Evolutionary conservation across 345 rosid species (phyloP).

Genomic region (Lepidium didymum): DNA sequence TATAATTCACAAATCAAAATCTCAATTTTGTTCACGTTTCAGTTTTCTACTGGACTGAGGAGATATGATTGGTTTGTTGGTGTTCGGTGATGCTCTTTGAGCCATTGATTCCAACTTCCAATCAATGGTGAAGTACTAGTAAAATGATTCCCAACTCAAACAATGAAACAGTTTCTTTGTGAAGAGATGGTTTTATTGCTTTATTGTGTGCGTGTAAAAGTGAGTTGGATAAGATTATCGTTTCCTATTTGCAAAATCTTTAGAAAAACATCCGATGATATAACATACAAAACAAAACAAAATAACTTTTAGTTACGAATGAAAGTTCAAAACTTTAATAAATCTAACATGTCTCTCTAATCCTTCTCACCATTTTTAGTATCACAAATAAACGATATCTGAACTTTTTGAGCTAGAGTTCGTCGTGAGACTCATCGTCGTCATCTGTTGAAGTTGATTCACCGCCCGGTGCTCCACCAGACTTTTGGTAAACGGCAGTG

Average conservation of each 20-base stretch:
- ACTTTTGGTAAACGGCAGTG: conserved; percentile 69
- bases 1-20: too few species aligned
- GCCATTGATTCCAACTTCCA: too few species aligned
- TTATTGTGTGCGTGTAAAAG: too few species aligned
- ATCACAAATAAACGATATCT: neutral
- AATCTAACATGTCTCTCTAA: conserved; percentile 14
- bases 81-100: too few species aligned
- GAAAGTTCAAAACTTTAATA: conserved; percentile 10
- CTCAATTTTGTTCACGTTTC: too few species aligned
- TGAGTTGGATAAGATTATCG: neutral
- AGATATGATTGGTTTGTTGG: too few species aligned
- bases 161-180: too few species aligned
- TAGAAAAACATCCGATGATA: neutral
- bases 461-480: conserved; percentile 75
- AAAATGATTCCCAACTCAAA: too few species aligned
- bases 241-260: neutral
- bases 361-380: neutral
- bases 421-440: conserved; percentile 24
- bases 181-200: too few species aligned
- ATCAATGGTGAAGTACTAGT: too few species aligned
- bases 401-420: conserved; percentile 15
- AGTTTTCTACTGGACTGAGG: too few species aligned
- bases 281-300: neutral
- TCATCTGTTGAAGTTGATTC: conserved; percentile 12
- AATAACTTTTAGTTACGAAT: neutral